phyloP scores from a whole-genome alignment of 208 protist genomes.

The Trypanosoma melophagium region DNA sequence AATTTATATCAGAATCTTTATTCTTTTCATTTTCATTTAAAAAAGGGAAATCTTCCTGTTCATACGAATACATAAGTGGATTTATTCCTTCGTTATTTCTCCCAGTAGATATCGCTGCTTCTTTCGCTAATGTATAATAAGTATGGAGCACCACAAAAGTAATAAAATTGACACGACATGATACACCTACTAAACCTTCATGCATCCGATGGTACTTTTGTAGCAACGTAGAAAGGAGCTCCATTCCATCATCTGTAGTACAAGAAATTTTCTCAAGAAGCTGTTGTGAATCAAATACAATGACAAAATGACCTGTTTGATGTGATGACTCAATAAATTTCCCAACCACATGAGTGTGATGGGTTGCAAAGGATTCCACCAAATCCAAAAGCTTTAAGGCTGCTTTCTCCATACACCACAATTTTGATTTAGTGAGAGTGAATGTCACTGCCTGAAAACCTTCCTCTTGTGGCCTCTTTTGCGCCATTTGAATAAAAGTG shows the following conservation, averaged over 20 bases:
- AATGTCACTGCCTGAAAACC: neutral
- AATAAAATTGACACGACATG: slow-evolving; percentile 47
- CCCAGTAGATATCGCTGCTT: slow-evolving; percentile 15
- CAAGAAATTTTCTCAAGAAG: slow-evolving; percentile 31
- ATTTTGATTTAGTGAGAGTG: neutral
- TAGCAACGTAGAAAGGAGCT: slow-evolving; percentile 21
- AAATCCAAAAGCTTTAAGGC: slow-evolving; percentile 28
- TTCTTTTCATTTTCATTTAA: neutral
- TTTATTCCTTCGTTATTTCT: neutral
- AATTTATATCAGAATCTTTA: slow-evolving; percentile 1
- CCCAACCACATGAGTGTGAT: slow-evolving; percentile 20
- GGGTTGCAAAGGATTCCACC: slow-evolving; percentile 27
- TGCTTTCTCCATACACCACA: slow-evolving; percentile 22
- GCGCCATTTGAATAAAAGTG: neutral
- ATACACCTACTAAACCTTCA: slow-evolving; percentile 24
- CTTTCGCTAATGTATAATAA: slow-evolving; percentile 36
- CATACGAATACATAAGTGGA: neutral
- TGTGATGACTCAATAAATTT: slow-evolving; percentile 22
- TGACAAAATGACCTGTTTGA: slow-evolving; percentile 7
- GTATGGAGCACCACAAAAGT: slow-evolving; percentile 47
- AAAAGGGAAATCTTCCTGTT: neutral
- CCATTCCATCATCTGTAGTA: slow-evolving; percentile 30
- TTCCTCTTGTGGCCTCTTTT: neutral
- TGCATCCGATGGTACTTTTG: slow-evolving; percentile 8
- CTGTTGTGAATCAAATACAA: slow-evolving; percentile 29